phyloP scores from a whole-genome alignment of 805 yeast species.

The Tetrapisispora phaffii region DNA sequence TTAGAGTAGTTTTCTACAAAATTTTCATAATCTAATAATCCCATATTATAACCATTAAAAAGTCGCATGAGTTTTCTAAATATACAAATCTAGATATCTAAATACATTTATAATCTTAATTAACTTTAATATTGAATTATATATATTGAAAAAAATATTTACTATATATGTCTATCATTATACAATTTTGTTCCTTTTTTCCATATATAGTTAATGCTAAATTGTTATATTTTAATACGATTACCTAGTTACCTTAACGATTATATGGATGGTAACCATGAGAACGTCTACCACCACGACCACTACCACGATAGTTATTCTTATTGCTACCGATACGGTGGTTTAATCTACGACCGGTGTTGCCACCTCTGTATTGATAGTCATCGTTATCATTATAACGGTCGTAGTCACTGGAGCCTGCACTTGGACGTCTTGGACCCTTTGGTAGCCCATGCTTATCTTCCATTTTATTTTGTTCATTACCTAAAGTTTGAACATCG shows the following conservation, averaged over 20 bases:
- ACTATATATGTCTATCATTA: neutral
- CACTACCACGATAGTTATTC: slow-evolving; percentile 20
- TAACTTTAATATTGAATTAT: neutral
- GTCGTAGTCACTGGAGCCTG: slow-evolving; percentile 2
- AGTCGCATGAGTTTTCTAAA: too few relatives aligned
- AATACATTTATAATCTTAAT: neutral
- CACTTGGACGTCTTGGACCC: slow-evolving; percentile 37
- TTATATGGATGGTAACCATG: slow-evolving; percentile 26
- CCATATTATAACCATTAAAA: slow-evolving; percentile 1
- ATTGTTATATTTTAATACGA: neutral
- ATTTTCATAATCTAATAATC: slow-evolving; percentile 4
- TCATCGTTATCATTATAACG: slow-evolving; percentile 12
- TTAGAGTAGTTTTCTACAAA: slow-evolving; percentile 8
- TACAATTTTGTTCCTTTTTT: neutral
- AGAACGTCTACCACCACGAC: slow-evolving; percentile 16
- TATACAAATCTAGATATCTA: neutral
- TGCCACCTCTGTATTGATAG: slow-evolving; percentile 11
- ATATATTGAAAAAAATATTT: neutral
- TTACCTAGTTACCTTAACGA: slow-evolving; percentile 9
- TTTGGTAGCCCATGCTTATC: slow-evolving; percentile 30
- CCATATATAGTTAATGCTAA: neutral
- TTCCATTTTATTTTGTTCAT: slow-evolving; percentile 9
- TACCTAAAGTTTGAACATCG: slow-evolving; percentile 27
- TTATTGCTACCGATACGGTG: slow-evolving; percentile 10
- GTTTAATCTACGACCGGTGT: slow-evolving; percentile 3